Evolutionary conservation across 352 stramenopile species (phyloP), one percentile per base, ranked within the genome.

Genomic region (Phytophthora kernoviae): DNA sequence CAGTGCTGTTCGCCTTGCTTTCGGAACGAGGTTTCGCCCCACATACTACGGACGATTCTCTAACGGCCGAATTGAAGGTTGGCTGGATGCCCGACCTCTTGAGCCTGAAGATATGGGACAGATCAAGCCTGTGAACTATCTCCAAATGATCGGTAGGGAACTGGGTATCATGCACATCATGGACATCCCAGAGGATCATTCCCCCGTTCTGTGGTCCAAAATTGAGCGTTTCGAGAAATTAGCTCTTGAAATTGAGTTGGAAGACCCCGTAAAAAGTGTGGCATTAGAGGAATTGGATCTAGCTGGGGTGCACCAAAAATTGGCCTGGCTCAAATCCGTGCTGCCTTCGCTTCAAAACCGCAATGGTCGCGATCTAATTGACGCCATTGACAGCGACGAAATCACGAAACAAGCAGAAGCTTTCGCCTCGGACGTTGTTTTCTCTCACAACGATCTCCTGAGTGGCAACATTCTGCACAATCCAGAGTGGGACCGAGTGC

Each of bases 391-490:
- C 39, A 74, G 74, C 26, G 83, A 95, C 42, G 79, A 86, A 57
- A 81, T 94, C 58, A 87, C 86, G 15, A 87, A 87, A 68, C 79
- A 89, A 48, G 91, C 88, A 4, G 74, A 78, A 42, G 51, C 55
- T 21, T 97, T 96, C 47, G 69, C 91, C 21, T 77, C 73, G 27
- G 87, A 97, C 33, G 68, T 91, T 10, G 89, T 96, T 7, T 96
- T 98, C 54, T 98, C 88, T 60, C 94, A 98, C 81, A 98, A 98
- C 66, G 94, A 98, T 65, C 67, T 96, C 39, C 81, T 98, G 37
- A 96, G 85, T 48, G 84, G 87, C 62, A 94, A 93, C 70, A 91
- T 94, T 45, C 56, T 96, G 43, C 76, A 91, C 69, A 89, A 84
- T 61, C 75, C 85, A 27, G 58, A 65, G 34, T 93, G 87, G 79